Evolutionary conservation across 2,329 filamentous ascomycete species (phyloP).

Genomic region (Alternaria metachromatica): DNA sequence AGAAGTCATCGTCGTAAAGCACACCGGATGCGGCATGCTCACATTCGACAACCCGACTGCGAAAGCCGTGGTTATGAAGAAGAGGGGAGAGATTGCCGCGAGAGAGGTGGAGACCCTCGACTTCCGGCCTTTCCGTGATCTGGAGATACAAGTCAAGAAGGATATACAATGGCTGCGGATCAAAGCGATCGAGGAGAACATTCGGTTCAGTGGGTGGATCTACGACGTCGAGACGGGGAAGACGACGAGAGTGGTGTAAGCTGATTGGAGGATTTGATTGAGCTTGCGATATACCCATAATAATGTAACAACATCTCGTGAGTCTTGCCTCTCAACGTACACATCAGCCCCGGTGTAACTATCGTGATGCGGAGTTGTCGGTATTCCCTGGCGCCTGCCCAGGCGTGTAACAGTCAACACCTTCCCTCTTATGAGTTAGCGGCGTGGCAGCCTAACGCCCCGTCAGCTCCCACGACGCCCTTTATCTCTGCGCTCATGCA

Average conservation of each 20-base stretch:
- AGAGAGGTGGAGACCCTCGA: constrained; percentile 58
- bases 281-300: constrained; percentile 13
- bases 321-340: neutral
- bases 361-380: neutral
- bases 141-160: constrained; percentile 66
- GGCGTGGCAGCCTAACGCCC: neutral
- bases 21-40: constrained; percentile 77
- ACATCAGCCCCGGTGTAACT: neutral
- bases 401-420: neutral
- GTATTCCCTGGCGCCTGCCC: neutral
- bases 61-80: constrained; percentile 62
- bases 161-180: constrained; percentile 70
- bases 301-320: constrained; percentile 2
- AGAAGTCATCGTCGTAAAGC: constrained; percentile 77
- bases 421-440: constrained; percentile 2
- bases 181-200: constrained; percentile 64
- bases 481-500: neutral
- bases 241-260: constrained; percentile 56
- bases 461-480: neutral
- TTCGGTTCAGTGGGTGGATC: constrained; percentile 74
- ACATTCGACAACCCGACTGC: constrained; percentile 69
- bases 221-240: constrained; percentile 80
- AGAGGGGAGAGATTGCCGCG: constrained; percentile 61
- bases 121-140: constrained; percentile 67
- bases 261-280: neutral